A percentile compares a stretch with the other conserved stretches of the same genome.
Evolutionary conservation across 805 yeast genomes (phyloP).

Genomic region (Saccharomycopsis fibuligera): DNA sequence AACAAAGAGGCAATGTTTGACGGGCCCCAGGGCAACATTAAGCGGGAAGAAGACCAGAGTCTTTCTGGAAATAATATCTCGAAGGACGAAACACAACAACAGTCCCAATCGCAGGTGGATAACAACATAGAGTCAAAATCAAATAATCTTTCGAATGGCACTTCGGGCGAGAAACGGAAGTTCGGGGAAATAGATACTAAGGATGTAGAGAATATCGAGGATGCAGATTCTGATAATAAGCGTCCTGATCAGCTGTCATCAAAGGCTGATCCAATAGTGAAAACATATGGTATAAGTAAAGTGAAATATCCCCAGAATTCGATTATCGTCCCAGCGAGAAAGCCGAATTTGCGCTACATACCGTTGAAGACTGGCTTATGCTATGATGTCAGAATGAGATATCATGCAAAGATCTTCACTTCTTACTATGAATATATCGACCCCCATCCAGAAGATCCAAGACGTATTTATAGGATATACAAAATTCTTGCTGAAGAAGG

Average conservation of each 20-base stretch:
- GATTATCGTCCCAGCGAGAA: slow-evolving; percentile 15
- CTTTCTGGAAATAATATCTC: too few relatives aligned
- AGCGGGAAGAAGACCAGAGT: too few relatives aligned
- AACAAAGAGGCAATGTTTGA: too few relatives aligned
- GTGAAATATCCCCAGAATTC: slow-evolving; percentile 20
- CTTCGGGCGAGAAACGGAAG: neutral
- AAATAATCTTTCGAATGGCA: neutral
- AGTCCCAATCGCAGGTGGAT: too few relatives aligned
- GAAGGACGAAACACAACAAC: too few relatives aligned
- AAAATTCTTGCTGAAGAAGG: slow-evolving; percentile 94
- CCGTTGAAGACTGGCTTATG: slow-evolving; percentile 88
- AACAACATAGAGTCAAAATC: neutral
- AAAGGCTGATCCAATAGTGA: slow-evolving; percentile 17
- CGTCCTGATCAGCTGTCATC: too few relatives aligned
- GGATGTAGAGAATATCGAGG: too few relatives aligned
- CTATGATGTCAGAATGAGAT: slow-evolving; percentile 95
- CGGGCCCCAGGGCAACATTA: too few relatives aligned
- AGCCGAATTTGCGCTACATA: slow-evolving; percentile 34
- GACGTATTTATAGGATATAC: slow-evolving; percentile 90
- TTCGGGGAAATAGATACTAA: neutral
- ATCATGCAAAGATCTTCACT: slow-evolving; percentile 91
- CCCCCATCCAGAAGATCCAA: slow-evolving; percentile 98
- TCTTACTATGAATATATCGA: slow-evolving; percentile 91
- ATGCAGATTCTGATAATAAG: too few relatives aligned
- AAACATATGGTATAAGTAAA: slow-evolving; percentile 20